These are phyloP conservation scores for Cercospora sojina DNA, from an alignment of 2,329 filamentous ascomycete species.

Conservation along the genomic window DNA sequence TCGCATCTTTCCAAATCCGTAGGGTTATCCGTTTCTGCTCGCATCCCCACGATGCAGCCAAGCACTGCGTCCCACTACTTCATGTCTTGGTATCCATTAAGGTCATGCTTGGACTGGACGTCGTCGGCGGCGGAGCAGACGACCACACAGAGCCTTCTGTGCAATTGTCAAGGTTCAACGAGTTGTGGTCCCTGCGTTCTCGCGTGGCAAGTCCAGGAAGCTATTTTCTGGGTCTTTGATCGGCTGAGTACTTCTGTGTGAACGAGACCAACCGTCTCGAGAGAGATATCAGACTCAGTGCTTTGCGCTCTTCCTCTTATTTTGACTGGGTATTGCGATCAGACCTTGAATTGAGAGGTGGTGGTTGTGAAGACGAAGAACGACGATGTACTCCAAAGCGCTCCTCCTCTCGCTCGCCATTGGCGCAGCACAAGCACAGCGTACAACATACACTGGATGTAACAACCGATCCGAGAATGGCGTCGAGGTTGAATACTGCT, in stretches of 20 bases:
- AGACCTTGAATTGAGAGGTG: background rate
- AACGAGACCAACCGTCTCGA: background rate
- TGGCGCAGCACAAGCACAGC: constrained; percentile 17
- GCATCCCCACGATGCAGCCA: constrained; percentile 15
- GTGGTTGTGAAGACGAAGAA: constrained; percentile 9
- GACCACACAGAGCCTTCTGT: background rate
- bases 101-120: constrained; percentile 12
- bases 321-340: background rate
- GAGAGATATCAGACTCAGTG: background rate
- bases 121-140: background rate
- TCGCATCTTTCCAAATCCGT: constrained; percentile 13
- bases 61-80: constrained; percentile 8
- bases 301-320: background rate
- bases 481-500: constrained; percentile 20
- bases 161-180: constrained; percentile 4
- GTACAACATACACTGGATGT: constrained; percentile 26
- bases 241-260: constrained; percentile 5
- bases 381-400: constrained; percentile 15
- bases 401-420: constrained; percentile 7
- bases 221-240: background rate
- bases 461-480: constrained; percentile 21
- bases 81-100: constrained; percentile 11
- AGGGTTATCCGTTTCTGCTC: constrained; percentile 10
- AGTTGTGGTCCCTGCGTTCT: background rate
- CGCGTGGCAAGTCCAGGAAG: constrained; percentile 9